Percentiles rank a stretch among this genome's conserved stretches.
phyloP scores from a whole-genome alignment of 805 yeast species.

The Candida corydali region DNA sequence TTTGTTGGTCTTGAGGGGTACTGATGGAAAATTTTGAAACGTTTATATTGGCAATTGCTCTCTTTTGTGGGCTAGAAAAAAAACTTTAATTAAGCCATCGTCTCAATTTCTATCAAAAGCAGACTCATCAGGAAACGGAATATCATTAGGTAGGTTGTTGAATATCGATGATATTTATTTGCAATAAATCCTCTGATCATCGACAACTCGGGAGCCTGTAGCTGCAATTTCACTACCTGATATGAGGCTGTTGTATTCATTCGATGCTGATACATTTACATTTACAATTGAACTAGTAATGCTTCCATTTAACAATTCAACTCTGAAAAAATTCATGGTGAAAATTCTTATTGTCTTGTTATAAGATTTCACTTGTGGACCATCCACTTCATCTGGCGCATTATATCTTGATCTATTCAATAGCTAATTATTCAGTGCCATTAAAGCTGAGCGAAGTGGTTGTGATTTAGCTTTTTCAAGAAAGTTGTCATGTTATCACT shows the following conservation, averaged over 20 bases:
- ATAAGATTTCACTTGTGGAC: slow-evolving; percentile 33
- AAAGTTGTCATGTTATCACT: slow-evolving; percentile 57
- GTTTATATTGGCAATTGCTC: too few species aligned
- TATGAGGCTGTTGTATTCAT: neutral
- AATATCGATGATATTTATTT: slow-evolving; percentile 36
- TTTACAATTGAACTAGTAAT: slow-evolving; percentile 32
- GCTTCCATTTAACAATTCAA: slow-evolving; percentile 15
- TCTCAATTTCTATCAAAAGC: slow-evolving; percentile 33
- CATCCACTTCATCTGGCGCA: neutral
- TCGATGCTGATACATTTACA: slow-evolving; percentile 23
- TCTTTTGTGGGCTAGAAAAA: neutral
- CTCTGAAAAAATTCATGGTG: slow-evolving; percentile 16
- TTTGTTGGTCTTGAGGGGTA: neutral
- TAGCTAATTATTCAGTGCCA: neutral
- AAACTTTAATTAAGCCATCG: slow-evolving; percentile 7
- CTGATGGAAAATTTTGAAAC: neutral
- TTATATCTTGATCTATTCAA: neutral
- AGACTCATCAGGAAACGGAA: slow-evolving; percentile 43
- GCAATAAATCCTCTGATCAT: slow-evolving; percentile 16
- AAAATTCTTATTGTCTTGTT: slow-evolving; percentile 29
- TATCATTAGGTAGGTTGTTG: slow-evolving; percentile 43
- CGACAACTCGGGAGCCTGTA: slow-evolving; percentile 9
- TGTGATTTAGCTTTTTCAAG: too few species aligned
- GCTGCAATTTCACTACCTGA: slow-evolving; percentile 15
- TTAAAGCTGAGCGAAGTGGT: too few species aligned